phyloP scores from a whole-genome alignment of 257 asterid genomes.

The Plantago elongata region DNA sequence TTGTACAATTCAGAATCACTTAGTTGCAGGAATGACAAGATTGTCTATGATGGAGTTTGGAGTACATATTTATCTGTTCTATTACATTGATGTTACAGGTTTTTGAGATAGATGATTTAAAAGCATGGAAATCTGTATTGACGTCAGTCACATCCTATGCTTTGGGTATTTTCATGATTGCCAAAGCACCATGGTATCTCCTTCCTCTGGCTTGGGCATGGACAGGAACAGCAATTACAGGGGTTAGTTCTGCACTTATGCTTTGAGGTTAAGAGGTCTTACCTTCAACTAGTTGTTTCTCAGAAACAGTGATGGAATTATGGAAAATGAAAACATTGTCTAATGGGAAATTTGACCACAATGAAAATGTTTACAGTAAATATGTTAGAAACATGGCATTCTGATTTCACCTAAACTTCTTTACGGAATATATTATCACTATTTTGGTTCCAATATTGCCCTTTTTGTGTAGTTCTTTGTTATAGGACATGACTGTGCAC shows the following conservation, averaged over 20 bases:
- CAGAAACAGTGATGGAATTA: slow-evolving; percentile 1
- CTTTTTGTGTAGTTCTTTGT: slow-evolving; percentile 73
- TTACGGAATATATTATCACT: slow-evolving; percentile 11
- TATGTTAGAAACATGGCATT: background rate
- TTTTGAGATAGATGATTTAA: slow-evolving; percentile 79
- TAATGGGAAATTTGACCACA: background rate
- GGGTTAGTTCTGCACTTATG: slow-evolving; percentile 49
- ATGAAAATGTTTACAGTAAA: background rate
- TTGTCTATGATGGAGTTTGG: no score
- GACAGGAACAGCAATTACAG: slow-evolving; percentile 97
- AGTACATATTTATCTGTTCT: no score
- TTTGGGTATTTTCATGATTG: slow-evolving; percentile 74
- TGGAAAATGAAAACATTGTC: background rate
- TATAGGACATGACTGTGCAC: slow-evolving; percentile 99
- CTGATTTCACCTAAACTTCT: background rate
- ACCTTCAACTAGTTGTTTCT: background rate
- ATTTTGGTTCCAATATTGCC: slow-evolving; percentile 17
- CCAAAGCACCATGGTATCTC: slow-evolving; percentile 97
- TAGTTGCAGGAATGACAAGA: no score
- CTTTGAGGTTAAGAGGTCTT: background rate
- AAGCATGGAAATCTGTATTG: slow-evolving; percentile 90
- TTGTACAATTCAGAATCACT: no score
- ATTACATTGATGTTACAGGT: slow-evolving; percentile 43
- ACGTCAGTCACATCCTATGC: slow-evolving; percentile 72
- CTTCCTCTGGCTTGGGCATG: slow-evolving; percentile 99